phyloP scores from a whole-genome alignment of 768 basidiomycete species.

The Termitomyces sp. region DNA sequence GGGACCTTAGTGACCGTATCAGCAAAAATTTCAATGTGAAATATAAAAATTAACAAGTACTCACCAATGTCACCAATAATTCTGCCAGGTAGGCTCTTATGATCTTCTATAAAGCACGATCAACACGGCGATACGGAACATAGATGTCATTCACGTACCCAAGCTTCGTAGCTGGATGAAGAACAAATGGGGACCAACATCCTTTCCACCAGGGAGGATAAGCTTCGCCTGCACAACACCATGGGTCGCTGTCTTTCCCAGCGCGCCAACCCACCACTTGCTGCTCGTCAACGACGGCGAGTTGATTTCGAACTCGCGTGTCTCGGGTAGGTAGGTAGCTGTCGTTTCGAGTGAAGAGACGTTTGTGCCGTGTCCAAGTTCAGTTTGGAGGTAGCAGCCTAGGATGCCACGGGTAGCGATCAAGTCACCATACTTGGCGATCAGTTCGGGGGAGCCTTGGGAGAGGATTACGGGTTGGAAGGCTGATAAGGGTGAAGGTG shows the following conservation, averaged over 20 bases:
- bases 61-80: slow-evolving; percentile 67
- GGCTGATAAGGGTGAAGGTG: slow-evolving; percentile 31
- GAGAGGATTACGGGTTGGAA: slow-evolving; percentile 68
- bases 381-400: slow-evolving; percentile 75
- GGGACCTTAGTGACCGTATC: slow-evolving; percentile 39
- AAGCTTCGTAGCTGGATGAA: slow-evolving; percentile 65
- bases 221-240: slow-evolving; percentile 76
- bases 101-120: slow-evolving; percentile 42
- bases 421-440: slow-evolving; percentile 49
- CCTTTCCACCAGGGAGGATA: slow-evolving; percentile 55
- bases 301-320: slow-evolving; percentile 70
- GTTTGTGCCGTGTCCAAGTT: slow-evolving; percentile 77
- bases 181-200: slow-evolving; percentile 74
- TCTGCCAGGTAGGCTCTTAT: slow-evolving; percentile 58
- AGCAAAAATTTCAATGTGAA: not conserved
- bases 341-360: slow-evolving; percentile 70
- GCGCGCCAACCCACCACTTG: slow-evolving; percentile 82
- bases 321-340: slow-evolving; percentile 67
- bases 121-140: not conserved
- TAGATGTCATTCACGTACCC: slow-evolving; percentile 32
- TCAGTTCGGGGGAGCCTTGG: slow-evolving; percentile 55
- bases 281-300: slow-evolving; percentile 71
- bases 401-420: slow-evolving; percentile 56
- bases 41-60: not conserved
- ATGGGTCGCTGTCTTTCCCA: slow-evolving; percentile 72